Conservation (phyloP, 352 stramenopile genomes). For the Phytophthora hibernalis region DNA sequence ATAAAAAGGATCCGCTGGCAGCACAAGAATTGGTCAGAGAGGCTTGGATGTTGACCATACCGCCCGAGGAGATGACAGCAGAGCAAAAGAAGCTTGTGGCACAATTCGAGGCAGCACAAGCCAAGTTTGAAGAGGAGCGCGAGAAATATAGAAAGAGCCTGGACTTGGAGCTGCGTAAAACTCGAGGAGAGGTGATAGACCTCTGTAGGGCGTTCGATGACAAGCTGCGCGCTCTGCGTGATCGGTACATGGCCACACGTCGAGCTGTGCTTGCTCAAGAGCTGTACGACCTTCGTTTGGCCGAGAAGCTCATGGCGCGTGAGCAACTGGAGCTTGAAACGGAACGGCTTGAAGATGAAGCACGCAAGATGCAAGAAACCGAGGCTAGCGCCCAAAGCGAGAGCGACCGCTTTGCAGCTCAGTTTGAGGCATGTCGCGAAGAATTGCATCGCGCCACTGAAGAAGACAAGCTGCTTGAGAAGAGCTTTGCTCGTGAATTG, state of each 20-base stretch:
- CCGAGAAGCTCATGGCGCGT: slow-evolving; percentile 54
- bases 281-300: slow-evolving; percentile 73
- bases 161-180: slow-evolving; percentile 90
- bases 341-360: slow-evolving; percentile 34
- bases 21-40: slow-evolving; percentile 76
- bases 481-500: slow-evolving; percentile 67
- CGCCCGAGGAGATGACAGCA: slow-evolving; percentile 77
- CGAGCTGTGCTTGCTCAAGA: slow-evolving; percentile 68
- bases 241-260: slow-evolving; percentile 66
- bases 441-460: slow-evolving; percentile 74
- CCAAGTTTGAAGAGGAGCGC: slow-evolving; percentile 86
- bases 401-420: slow-evolving; percentile 53
- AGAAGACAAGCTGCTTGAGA: slow-evolving; percentile 74
- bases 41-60: slow-evolving; percentile 89
- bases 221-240: slow-evolving; percentile 63
- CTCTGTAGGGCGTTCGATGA: slow-evolving; percentile 89
- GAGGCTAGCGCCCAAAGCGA: slow-evolving; percentile 46
- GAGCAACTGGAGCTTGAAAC: slow-evolving; percentile 55
- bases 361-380: slow-evolving; percentile 23
- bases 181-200: slow-evolving; percentile 82
- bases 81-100: slow-evolving; percentile 80
- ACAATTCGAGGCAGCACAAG: slow-evolving; percentile 68
- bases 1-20: slow-evolving; percentile 84
- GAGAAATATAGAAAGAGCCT: slow-evolving; percentile 92
- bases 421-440: slow-evolving; percentile 66